phyloP scores from a whole-genome alignment of 2,329 filamentous ascomycete genomes.

The Apiospora saccharicola region DNA sequence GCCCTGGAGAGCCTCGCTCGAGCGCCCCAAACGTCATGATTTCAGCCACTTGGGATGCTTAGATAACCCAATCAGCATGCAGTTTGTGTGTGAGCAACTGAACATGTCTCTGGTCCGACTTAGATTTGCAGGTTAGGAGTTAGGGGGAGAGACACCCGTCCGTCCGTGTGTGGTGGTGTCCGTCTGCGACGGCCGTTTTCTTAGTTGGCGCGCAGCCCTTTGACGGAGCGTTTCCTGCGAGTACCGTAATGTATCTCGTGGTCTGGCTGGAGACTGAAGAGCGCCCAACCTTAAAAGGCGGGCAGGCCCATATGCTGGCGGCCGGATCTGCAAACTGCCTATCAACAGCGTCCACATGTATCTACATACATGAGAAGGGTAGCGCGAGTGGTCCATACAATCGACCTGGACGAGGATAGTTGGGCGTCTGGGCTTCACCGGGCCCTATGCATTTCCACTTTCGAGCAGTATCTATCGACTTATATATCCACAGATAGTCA shows the following conservation, averaged over 20 bases:
- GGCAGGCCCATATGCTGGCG: conserved; percentile 13
- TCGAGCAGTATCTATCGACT: conserved; percentile 12
- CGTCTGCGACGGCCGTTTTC: background rate
- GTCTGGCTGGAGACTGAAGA: conserved; percentile 10
- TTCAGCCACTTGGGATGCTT: conserved; percentile 8
- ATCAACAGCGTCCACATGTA: conserved; percentile 20
- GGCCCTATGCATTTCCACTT: background rate
- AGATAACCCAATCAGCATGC: conserved; percentile 1
- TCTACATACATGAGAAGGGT: background rate
- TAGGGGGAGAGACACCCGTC: background rate
- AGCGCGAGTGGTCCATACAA: conserved; percentile 4
- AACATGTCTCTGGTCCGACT: conserved; percentile 11
- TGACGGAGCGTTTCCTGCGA: background rate
- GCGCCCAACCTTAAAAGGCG: conserved; percentile 21
- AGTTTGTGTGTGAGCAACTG: background rate
- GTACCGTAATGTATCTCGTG: conserved; percentile 11
- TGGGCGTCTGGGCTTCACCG: conserved; percentile 16
- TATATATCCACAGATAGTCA: background rate
- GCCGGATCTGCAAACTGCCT: conserved; percentile 20
- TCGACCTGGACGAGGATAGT: background rate
- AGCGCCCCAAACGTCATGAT: conserved; percentile 13
- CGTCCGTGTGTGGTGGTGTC: background rate
- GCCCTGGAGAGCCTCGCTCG: conserved; percentile 1
- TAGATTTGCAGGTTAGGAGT: background rate
- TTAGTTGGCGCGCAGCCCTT: background rate